Base-by-base conservation (phyloP, 768 basidiomycete species). In the Suillus brevipes region DNA sequence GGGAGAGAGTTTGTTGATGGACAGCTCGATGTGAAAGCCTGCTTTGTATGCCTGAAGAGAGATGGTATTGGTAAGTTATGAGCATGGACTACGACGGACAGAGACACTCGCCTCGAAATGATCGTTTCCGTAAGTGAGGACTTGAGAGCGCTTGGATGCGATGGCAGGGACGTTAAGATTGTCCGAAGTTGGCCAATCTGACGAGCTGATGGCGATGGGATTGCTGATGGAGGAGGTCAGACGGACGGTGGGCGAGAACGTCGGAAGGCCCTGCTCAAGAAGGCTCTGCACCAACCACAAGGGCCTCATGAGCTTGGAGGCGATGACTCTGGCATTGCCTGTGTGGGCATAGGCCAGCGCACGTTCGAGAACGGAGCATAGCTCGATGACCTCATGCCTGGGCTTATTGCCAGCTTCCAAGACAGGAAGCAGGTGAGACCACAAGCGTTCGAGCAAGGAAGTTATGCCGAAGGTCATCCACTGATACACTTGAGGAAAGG, bases 391-490 rank as follows among this genome's bases (percentile, higher is more conserved):
- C 31, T 40, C 42, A 13, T n/a, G 23, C 36, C 20, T 31, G 1
- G 47, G 47, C n/a, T 49, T 49, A 23, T 23, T 23, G 9, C 47
- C 47, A 5, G 47, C 20, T 18, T 14, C n/a, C 14, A 28, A 12
- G 8, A 47, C 2, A 1, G 37, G 40, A 4, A 16, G 20, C 16
- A 34, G 40, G 3, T 50, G 9, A 2, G 20, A 14, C 63, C 63
- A 64, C 4, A 64, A 13, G 6, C 18, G 2, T 34, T 64, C 34
- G 1, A 64, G 38, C 7, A 59, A 14, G 1, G 56, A 34, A 6
- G 56, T 60, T 1, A 64, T 6, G 3, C 63, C 63, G 10, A 9
- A 64, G 9, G 63, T 25, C 2, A 25, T 64, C 63, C 63, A 64
- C 18, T 64, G 31, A 34, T n/a, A n/a, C n/a, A n/a, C n/a, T n/a